Evolutionary conservation across 192 early-diverging fungal species (phyloP).

Genomic region (Jimgerdemannia lactiflua): DNA sequence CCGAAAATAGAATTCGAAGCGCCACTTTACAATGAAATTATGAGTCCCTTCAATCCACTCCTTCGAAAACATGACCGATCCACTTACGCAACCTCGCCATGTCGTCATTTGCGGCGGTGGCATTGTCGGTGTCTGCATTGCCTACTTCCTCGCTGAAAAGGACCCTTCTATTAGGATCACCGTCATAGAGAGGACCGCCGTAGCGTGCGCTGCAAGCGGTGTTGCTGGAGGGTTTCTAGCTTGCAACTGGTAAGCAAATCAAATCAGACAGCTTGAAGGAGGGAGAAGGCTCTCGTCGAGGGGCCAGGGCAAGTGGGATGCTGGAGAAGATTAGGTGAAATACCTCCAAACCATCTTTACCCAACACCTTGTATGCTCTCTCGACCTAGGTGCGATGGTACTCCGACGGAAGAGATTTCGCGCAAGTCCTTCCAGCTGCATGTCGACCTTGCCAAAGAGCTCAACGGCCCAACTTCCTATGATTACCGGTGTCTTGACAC

Average conservation of each 20-base stretch:
- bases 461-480: slow-evolving; percentile 31
- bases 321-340: not conserved
- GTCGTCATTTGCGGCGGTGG: slow-evolving; percentile 42
- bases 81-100: slow-evolving; percentile 10
- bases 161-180: slow-evolving; percentile 26
- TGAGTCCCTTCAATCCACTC: no score
- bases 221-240: slow-evolving; percentile 48
- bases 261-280: no score
- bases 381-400: slow-evolving; percentile 12
- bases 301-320: no score
- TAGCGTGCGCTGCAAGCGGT: slow-evolving; percentile 41
- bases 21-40: no score
- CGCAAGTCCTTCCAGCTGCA: slow-evolving; percentile 41
- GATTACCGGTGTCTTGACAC: slow-evolving; percentile 33
- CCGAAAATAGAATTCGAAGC: no score
- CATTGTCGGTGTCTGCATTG: slow-evolving; percentile 39
- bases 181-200: slow-evolving; percentile 35
- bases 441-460: slow-evolving; percentile 27
- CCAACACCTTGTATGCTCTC: not conserved
- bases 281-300: not conserved
- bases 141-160: slow-evolving; percentile 32
- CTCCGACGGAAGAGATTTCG: slow-evolving; percentile 22
- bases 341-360: not conserved
- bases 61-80: no score
- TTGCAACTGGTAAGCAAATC: slow-evolving; percentile 25